phyloP scores from a whole-genome alignment of 2,329 filamentous ascomycete species.

The Penicillium fuscoglaucum region DNA sequence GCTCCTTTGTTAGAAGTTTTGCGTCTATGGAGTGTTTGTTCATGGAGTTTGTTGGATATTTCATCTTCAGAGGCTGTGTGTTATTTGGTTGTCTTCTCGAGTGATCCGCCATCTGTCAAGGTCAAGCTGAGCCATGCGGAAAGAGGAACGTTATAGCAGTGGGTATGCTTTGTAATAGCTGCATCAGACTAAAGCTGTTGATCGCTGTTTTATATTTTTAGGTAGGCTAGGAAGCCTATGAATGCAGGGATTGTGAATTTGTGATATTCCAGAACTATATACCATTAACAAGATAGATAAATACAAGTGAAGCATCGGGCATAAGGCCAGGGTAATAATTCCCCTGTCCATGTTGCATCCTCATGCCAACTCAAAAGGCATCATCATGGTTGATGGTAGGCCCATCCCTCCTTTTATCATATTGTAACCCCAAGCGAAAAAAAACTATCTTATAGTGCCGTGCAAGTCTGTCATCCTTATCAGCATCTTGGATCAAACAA shows the following conservation, averaged over 20 bases:
- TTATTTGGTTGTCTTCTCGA: background rate
- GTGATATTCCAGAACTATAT: background rate
- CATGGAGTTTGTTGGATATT: background rate
- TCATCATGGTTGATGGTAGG: background rate
- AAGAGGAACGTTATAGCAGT: background rate
- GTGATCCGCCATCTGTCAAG: background rate
- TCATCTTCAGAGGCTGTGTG: background rate
- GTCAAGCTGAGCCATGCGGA: no score
- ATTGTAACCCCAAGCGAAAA: background rate
- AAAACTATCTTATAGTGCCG: background rate
- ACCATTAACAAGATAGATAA: background rate
- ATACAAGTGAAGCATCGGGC: background rate
- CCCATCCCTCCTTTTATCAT: background rate
- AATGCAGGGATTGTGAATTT: background rate
- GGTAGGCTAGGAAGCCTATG: background rate
- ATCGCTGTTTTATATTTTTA: background rate
- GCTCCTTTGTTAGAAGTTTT: background rate
- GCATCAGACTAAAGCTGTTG: background rate
- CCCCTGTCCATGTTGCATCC: background rate
- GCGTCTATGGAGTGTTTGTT: background rate
- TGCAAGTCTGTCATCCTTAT: background rate
- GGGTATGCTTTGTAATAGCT: background rate
- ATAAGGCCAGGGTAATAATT: background rate
- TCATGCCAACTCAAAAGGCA: background rate
- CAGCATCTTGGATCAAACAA: background rate